A percentile compares a stretch with the other conserved stretches of the same genome.
phyloP scores from a whole-genome alignment of 305 asterid species.

The Fraxinus floribunda region DNA sequence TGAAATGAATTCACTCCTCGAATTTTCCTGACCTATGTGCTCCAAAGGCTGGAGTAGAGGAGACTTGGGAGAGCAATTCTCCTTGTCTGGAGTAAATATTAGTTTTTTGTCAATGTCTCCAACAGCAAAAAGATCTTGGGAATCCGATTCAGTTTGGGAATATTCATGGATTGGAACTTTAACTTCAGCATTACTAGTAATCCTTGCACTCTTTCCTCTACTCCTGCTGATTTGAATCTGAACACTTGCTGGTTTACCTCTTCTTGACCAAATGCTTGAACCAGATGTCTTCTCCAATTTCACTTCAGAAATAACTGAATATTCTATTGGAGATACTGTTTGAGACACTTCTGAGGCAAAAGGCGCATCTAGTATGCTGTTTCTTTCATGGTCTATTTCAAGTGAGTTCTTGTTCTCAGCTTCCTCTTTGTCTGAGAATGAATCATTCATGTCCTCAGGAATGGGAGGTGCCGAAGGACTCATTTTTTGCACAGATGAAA shows the following conservation, averaged over 20 bases:
- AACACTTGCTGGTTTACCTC: slow-evolving; percentile 52
- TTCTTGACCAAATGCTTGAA: slow-evolving; percentile 63
- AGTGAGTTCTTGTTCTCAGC: slow-evolving; percentile 27
- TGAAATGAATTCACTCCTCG: slow-evolving; percentile 26
- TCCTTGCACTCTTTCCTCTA: slow-evolving; percentile 22
- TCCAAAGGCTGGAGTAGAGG: slow-evolving; percentile 17
- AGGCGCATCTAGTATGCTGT: slow-evolving; percentile 26
- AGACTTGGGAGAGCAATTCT: slow-evolving; percentile 22
- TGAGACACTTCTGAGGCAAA: slow-evolving; percentile 27
- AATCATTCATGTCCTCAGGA: slow-evolving; percentile 27
- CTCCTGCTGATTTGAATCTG: slow-evolving; percentile 39
- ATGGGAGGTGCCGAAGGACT: slow-evolving; percentile 35
- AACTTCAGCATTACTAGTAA: slow-evolving; percentile 15
- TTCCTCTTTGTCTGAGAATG: slow-evolving; percentile 26
- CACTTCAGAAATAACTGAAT: slow-evolving; percentile 26
- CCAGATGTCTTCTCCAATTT: slow-evolving; percentile 33
- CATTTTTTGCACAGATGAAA: slow-evolving; percentile 25
- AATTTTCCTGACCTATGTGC: slow-evolving; percentile 17
- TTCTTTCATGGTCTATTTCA: slow-evolving; percentile 28
- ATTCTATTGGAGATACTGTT: slow-evolving; percentile 26
- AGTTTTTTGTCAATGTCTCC: slow-evolving; percentile 11
- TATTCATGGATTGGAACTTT: slow-evolving; percentile 27
- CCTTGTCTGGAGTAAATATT: slow-evolving; percentile 29
- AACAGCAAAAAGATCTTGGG: slow-evolving; percentile 18
- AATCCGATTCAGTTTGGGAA: slow-evolving; percentile 20